Evolutionary conservation across 495 filamentous ascomycete genomes (phyloP), one percentile per base, ranked within the genome.

Genomic region (Evernia prunastri): DNA sequence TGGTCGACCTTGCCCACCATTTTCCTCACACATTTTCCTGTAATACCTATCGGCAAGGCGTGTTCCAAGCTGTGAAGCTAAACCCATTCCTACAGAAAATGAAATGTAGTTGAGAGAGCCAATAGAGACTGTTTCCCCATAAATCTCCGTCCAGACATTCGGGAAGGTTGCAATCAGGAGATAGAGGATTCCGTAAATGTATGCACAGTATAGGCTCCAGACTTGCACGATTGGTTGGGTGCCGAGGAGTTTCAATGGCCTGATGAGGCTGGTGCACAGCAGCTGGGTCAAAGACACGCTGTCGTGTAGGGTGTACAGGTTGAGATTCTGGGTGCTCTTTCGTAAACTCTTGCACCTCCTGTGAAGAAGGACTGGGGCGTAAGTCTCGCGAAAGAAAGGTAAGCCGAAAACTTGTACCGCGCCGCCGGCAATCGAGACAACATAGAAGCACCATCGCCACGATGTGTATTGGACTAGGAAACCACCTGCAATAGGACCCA

Each of bases 151-250:
- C 78, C 80, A 87, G 25, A 88, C 76, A 0, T 54, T 58, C 0
- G 84, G 79, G 73, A 86, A 87, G 35, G 81, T 82, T 1, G 82
- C 76, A 3, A 87, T 72, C 45, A 88, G 80, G 33, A 90, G 78
- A 7, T 20, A 61, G 17, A 66, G 37, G 29, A 56, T 57, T 23
- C 53, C 49, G 65, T 87, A 89, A 31, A 87, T 69, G 0, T 86
- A 73, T 0, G 82, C 80, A 62, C 87, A 75, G 62, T 87, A 87
- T 3, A 83, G 66, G 0, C 80, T 75, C 33, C 87, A 73, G 3
- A 78, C 73, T 42, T 79, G 72, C 65, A 81, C 76, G 49, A 84
- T 81, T 4, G 78, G 75, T 45, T 82, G 79, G 18, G 68, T 66
- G 25, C 69, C 45, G 6, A 72, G 74, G n/a, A 79, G 67, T 12